These are phyloP conservation scores for Podaxis sp. DNA, from an alignment of 768 basidiomycete genomes.

Conservation along the genomic window DNA sequence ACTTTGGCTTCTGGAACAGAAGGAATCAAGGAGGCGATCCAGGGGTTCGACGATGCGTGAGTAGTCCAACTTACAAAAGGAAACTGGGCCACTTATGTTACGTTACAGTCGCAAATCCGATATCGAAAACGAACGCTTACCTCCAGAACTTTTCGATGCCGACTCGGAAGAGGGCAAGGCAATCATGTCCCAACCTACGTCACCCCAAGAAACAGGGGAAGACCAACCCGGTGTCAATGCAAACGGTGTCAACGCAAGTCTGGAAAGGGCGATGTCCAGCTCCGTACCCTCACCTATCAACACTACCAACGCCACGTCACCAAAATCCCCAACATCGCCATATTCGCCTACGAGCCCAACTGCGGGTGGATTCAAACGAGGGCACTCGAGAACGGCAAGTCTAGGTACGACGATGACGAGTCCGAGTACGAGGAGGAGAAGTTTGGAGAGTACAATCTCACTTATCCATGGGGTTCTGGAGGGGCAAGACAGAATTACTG, in stretches of 20 bases:
- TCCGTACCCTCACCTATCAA: constrained; percentile 14
- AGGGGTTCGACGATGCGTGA: constrained; percentile 93
- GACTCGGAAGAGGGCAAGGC: constrained; percentile 70
- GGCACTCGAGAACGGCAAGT: constrained; percentile 76
- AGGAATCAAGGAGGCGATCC: constrained; percentile 93
- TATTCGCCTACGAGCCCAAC: constrained; percentile 40
- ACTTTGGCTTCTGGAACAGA: constrained; percentile 86
- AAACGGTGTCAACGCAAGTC: constrained; percentile 44
- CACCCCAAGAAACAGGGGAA: constrained; percentile 49
- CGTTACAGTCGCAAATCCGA: constrained; percentile 83
- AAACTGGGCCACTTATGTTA: neutral
- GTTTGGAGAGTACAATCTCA: constrained; percentile 93
- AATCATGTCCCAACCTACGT: constrained; percentile 55
- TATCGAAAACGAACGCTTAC: constrained; percentile 98
- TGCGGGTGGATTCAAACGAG: constrained; percentile 58
- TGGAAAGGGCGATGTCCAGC: constrained; percentile 38
- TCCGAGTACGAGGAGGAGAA: constrained; percentile 88
- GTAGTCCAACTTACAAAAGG: constrained; percentile 31
- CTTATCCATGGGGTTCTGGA: constrained; percentile 94
- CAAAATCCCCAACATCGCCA: constrained; percentile 27
- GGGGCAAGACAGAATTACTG: constrained; percentile 49
- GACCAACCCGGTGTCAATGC: constrained; percentile 44
- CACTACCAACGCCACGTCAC: constrained; percentile 22
- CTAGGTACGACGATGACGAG: constrained; percentile 95
- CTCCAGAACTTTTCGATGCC: constrained; percentile 90